These are phyloP conservation scores for Malassezia japonica DNA, from an alignment of 1,284 basidiomycete species.

Conservation along the genomic window DNA sequence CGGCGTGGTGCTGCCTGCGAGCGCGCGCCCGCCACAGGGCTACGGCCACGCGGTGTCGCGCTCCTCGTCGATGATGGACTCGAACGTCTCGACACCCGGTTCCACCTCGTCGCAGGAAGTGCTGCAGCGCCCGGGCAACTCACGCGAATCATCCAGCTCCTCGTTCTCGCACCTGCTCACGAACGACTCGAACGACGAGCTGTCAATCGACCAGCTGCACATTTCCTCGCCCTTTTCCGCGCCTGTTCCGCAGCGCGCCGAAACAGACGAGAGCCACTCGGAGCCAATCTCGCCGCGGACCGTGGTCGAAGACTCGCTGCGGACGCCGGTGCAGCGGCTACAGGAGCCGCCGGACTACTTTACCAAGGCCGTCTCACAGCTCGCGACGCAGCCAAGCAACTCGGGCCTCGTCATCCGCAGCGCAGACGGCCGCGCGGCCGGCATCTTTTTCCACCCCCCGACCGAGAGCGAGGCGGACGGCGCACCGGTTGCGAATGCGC, in stretches of 20 bases:
- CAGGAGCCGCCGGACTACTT: conserved; percentile 62
- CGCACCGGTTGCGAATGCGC: too few relatives aligned
- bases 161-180: not conserved
- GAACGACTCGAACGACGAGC: too few relatives aligned
- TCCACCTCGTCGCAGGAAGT: not conserved
- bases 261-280: not conserved
- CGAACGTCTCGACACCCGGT: not conserved
- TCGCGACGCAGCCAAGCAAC: conserved; percentile 57
- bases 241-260: not conserved
- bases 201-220: too few relatives aligned
- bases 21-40: not conserved
- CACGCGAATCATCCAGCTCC: not conserved
- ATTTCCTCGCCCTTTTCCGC: not conserved
- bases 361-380: conserved; percentile 60
- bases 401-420: conserved; percentile 83
- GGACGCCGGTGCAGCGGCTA: not conserved
- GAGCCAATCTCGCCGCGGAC: not conserved
- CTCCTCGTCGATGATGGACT: not conserved
- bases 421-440: conserved; percentile 81
- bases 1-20: not conserved
- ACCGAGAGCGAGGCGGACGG: not conserved
- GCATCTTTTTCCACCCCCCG: conserved; percentile 82
- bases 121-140: too few relatives aligned
- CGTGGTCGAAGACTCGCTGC: not conserved
- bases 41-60: not conserved